A percentile compares a stretch with the other conserved stretches of the same genome.
Evolutionary conservation across 2,329 filamentous ascomycete species (phyloP).

Genomic region (Colletotrichum tabaci): DNA sequence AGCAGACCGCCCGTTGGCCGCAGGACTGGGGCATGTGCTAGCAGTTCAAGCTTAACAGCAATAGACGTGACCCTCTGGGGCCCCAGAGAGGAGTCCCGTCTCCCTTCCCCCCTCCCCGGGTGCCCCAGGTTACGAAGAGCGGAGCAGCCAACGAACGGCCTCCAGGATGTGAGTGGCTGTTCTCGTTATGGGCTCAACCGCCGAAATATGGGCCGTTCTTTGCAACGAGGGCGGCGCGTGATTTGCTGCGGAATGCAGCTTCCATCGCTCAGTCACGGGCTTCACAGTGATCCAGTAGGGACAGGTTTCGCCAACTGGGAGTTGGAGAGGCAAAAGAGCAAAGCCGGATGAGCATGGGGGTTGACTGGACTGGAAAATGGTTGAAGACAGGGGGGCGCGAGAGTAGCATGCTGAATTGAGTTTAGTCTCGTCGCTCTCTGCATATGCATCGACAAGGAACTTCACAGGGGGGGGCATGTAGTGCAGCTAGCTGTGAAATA

Average conservation of each 20-base stretch:
- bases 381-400: slow-evolving; percentile 17
- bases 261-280: slow-evolving; percentile 16
- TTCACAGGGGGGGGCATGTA: neutral
- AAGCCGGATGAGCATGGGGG: slow-evolving; percentile 15
- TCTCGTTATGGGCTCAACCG: slow-evolving; percentile 23
- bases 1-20: slow-evolving; percentile 8
- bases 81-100: slow-evolving; percentile 1
- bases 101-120: neutral
- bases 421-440: slow-evolving; percentile 21
- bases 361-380: slow-evolving; percentile 5
- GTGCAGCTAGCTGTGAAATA: slow-evolving; percentile 4
- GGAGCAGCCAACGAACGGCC: slow-evolving; percentile 9
- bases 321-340: slow-evolving; percentile 32
- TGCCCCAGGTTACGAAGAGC: slow-evolving; percentile 26
- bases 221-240: slow-evolving; percentile 20
- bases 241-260: slow-evolving; percentile 24
- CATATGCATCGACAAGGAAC: slow-evolving; percentile 21
- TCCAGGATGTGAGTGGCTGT: slow-evolving; percentile 14
- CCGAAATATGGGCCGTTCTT: slow-evolving; percentile 27
- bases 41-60: slow-evolving; percentile 27
- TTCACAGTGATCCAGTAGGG: slow-evolving; percentile 33
- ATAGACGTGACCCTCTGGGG: slow-evolving; percentile 29
- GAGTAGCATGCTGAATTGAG: slow-evolving; percentile 21
- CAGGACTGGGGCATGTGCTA: slow-evolving; percentile 4
- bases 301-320: neutral